These are phyloP conservation scores for Lanmaoa pseudosensibilis DNA, from an alignment of 768 basidiomycete genomes.

Conservation along the genomic window DNA sequence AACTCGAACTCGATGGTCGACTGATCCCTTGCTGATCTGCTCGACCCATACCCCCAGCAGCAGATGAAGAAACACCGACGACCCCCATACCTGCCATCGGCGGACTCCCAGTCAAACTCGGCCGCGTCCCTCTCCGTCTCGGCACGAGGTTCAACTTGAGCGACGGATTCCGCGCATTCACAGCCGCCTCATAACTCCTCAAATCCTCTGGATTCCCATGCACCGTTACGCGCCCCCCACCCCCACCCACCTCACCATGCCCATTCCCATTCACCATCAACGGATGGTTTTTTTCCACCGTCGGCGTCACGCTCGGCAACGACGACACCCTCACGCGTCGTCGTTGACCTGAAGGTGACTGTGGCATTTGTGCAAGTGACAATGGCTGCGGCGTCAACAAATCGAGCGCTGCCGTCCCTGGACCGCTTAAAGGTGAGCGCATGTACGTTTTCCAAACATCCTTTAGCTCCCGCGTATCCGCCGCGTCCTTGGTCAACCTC, in stretches of 20 bases:
- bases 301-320: slow-evolving; percentile 71
- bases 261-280: slow-evolving; percentile 14
- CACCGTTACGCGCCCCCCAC: slow-evolving; percentile 38
- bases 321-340: slow-evolving; percentile 61
- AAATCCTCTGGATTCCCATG: slow-evolving; percentile 60
- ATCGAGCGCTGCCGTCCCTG: slow-evolving; percentile 19
- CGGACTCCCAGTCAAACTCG: slow-evolving; percentile 18
- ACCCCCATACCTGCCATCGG: slow-evolving; percentile 2
- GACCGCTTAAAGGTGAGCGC: slow-evolving; percentile 58
- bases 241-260: slow-evolving; percentile 21
- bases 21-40: slow-evolving; percentile 27
- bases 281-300: slow-evolving; percentile 30
- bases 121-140: slow-evolving; percentile 33
- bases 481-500: slow-evolving; percentile 33
- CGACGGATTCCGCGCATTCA: slow-evolving; percentile 65
- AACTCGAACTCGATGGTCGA: slow-evolving; percentile 40
- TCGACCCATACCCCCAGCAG: slow-evolving; percentile 3
- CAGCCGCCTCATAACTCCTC: slow-evolving; percentile 71
- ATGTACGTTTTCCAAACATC: slow-evolving; percentile 79
- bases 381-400: slow-evolving; percentile 6
- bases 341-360: slow-evolving; percentile 31
- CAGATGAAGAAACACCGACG: background rate
- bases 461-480: slow-evolving; percentile 50
- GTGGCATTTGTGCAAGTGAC: slow-evolving; percentile 20
- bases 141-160: slow-evolving; percentile 57